Base-by-base conservation (phyloP, 208 protist species). In the Leishmania gerbilli region DNA sequence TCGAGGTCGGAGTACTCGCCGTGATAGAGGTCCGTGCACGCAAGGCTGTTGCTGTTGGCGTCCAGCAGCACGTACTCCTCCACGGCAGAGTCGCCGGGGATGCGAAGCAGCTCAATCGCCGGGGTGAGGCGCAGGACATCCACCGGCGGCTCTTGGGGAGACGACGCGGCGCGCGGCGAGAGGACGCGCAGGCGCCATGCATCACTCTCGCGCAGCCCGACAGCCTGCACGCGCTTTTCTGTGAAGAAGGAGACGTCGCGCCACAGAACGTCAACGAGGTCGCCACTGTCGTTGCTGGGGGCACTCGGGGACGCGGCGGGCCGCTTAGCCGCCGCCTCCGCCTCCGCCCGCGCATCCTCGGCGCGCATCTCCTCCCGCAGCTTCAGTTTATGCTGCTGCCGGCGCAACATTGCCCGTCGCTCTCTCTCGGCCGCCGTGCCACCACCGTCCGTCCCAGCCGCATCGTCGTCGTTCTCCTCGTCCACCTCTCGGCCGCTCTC, bases 51-150 rank as follows among this genome's bases (percentile, higher is more conserved):
- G 79, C 86, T 95, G 76, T 69, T 76, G 15, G 55, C 53, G 77
- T 97, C 91, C 79, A 95, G 94, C 55, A 97, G 76, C 47, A 95
- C 90, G 84, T 96, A 97, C 83, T 97, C 91, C 60, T 97, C 87
- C 67, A 90, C 84, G 0, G 80, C 74, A 51, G 89, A 81, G 76
- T 97, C 94, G n/a, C 94, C 94, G 5, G 81, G 77, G 13, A 97
- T 85, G 74, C 86, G 91, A 11, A 89, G 72, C 27, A 95, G 85
- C 53, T 93, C 88, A 53, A 97, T 90, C 42, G 77, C 71, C 4
- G 93, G 88, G 1, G 93, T 97, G 47, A 97, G 85, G 31, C 74
- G 69, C 37, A 91, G 76, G n/a, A 60, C 47, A 3, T 84, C 80
- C 11, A 53, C 49, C 9, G 77, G 80, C 34, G 27, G 40, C 74